These are phyloP conservation scores for Ulmus americana DNA, from an alignment of 331 rosid species.

Conservation along the genomic window DNA sequence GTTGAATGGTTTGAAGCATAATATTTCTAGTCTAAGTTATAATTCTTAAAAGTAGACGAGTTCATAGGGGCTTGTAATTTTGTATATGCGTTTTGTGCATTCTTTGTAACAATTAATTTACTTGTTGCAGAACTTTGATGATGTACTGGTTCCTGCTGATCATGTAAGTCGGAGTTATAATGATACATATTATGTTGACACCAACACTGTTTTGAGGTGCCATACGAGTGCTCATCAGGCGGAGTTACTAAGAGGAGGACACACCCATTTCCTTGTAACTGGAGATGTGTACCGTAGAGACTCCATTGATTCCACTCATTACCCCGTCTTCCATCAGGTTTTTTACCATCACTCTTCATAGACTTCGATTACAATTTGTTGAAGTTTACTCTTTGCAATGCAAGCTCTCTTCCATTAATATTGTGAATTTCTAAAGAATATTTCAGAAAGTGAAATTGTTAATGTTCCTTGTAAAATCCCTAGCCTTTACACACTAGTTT, in stretches of 20 bases:
- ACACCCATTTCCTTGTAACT: conserved; percentile 90
- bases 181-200: conserved; percentile 79
- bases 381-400: too few relatives aligned
- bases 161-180: conserved; percentile 92
- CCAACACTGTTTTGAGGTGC: conserved; percentile 83
- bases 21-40: too few relatives aligned
- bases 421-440: too few relatives aligned
- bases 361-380: too few relatives aligned
- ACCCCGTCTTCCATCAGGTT: conserved; percentile 98
- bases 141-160: conserved; percentile 93
- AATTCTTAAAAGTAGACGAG: background rate
- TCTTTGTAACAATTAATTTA: background rate
- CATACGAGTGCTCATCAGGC: conserved; percentile 99
- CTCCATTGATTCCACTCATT: conserved; percentile 95
- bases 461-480: too few relatives aligned
- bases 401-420: too few relatives aligned
- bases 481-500: too few relatives aligned
- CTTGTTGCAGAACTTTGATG: conserved; percentile 84
- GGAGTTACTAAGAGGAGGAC: conserved; percentile 64
- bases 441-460: too few relatives aligned
- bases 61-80: background rate
- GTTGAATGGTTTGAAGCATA: conserved; percentile 10
- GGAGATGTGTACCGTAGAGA: conserved; percentile 98
- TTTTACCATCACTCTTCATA: background rate
- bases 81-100: background rate